Conservation (phyloP, 2,329 filamentous ascomycete species). For the Phialophora expanda region DNA sequence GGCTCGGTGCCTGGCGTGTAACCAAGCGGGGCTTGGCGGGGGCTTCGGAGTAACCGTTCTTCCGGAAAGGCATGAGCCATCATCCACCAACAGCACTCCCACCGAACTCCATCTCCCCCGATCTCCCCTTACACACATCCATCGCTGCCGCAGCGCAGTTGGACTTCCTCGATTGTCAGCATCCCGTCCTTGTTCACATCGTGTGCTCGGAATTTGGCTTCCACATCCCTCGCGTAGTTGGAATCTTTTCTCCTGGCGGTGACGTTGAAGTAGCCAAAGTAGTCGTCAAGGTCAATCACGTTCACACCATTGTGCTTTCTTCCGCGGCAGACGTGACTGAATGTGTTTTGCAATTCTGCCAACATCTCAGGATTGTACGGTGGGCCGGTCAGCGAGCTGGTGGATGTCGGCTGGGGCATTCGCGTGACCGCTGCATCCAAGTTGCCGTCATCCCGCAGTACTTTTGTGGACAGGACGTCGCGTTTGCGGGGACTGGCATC, state of each 20-base stretch:
- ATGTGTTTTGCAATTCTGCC: constrained; percentile 6
- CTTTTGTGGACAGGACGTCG: constrained; percentile 9
- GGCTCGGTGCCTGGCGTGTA: neutral
- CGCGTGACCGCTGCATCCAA: neutral
- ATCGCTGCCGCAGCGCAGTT: constrained; percentile 13
- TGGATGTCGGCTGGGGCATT: neutral
- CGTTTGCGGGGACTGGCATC: neutral
- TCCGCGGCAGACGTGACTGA: constrained; percentile 9
- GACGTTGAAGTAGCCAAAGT: constrained; percentile 16
- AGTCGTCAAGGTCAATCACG: constrained; percentile 16
- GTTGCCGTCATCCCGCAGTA: neutral
- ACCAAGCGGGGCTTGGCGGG: neutral
- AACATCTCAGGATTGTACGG: constrained; percentile 2
- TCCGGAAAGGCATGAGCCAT: neutral
- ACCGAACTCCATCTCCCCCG: too few relatives aligned
- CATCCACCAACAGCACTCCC: neutral
- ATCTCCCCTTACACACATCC: constrained; percentile 6
- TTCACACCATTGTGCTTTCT: constrained; percentile 1
- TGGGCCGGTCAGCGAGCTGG: neutral
- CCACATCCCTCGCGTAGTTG: constrained; percentile 8
- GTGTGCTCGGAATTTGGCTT: constrained; percentile 17
- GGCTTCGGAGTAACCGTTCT: neutral
- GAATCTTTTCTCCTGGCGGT: neutral
- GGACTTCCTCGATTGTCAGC: constrained; percentile 11
- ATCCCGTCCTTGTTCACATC: constrained; percentile 9